Base-by-base conservation (phyloP, 1,284 basidiomycete genomes). In the Cystobasidium pallidum region DNA sequence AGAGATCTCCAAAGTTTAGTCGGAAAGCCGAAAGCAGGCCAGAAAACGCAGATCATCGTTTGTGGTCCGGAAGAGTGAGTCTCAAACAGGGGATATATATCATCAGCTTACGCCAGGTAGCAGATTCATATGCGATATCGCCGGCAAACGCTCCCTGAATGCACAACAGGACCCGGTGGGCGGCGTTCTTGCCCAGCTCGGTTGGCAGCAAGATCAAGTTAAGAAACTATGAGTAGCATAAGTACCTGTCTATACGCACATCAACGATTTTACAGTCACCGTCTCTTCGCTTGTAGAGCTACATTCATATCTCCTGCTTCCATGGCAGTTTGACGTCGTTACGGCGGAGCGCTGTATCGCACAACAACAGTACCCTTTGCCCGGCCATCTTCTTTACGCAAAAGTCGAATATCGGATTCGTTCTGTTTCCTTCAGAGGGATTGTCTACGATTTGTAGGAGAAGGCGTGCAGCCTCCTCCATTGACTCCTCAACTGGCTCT, bases 31-130 rank as follows among this genome's bases (percentile, higher is more conserved):
- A n/a, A 41, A 19, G 34, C 34, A 26, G 39, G 41, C 11, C 7
- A 26, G 30, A 26, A 34, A 30, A 51, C 66, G 2, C 43, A 47
- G 26, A 30, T 70, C 32, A 24, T 74, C 21, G 62, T 74, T 11
- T 74, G 73, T 36, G 73, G 73, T 19, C 67, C 73, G 2, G 73
- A 74, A 65, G 73, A 66, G 66, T 68, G 24, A 62, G 67, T 30
- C 26, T 61, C 3, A 13, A 24, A n/a, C 24, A 11, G 58, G 19
- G 24, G 17, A 3, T 6, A 7, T 41, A 8, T 15, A 41, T 15
- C 11, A n/a, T 45, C 58, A 39, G 36, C 36, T 39, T 39, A 39
- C 36, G 36, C 6, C 36, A 6, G 36, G 36, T 10, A 13, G 30
- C 61, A 72, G 71, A 8, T 66, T 73, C 47, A 57, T 73, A 15